Conservation (phyloP, 2,329 filamentous ascomycete species). For the Fusarium neocosmosporiellum region DNA sequence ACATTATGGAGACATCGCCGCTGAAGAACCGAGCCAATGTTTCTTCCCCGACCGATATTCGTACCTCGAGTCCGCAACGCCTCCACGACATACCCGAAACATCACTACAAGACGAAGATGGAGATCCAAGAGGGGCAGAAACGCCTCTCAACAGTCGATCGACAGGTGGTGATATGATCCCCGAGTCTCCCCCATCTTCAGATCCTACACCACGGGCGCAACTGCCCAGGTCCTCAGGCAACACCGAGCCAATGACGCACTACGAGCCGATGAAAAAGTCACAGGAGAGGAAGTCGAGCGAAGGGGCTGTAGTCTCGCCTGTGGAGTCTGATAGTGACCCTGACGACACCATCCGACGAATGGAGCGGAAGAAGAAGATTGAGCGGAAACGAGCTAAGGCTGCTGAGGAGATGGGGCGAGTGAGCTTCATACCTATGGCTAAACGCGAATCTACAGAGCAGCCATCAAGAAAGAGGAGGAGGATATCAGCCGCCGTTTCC, state of each 20-base stretch:
- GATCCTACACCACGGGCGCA: conserved; percentile 36
- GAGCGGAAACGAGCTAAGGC: conserved; percentile 54
- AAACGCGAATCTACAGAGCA: conserved; percentile 36
- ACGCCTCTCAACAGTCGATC: conserved; percentile 42
- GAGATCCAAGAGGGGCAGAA: conserved; percentile 32
- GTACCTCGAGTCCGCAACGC: conserved; percentile 55
- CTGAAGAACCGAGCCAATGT: conserved; percentile 61
- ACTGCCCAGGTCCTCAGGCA: conserved; percentile 34
- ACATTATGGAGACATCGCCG: conserved; percentile 58
- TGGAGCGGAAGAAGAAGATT: conserved; percentile 52
- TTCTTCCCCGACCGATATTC: conserved; percentile 56
- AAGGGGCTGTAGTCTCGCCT: conserved; percentile 38
- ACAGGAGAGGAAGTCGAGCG: conserved; percentile 53
- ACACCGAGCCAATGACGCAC: conserved; percentile 50
- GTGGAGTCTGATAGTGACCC: conserved; percentile 49
- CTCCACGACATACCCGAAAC: conserved; percentile 48
- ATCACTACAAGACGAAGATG: conserved; percentile 34
- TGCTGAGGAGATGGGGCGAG: conserved; percentile 53
- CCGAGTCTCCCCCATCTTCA: conserved; percentile 50
- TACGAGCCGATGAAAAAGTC: conserved; percentile 61
- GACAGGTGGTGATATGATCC: conserved; percentile 47
- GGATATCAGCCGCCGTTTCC: conserved; percentile 2
- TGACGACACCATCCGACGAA: conserved; percentile 47
- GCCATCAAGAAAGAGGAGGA: conserved; percentile 45
- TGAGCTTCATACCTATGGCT: conserved; percentile 49